A percentile compares a stretch with the other conserved stretches of the same genome.
Conservation (phyloP, 2,329 filamentous ascomycete species). For the Xylaria sp. region DNA sequence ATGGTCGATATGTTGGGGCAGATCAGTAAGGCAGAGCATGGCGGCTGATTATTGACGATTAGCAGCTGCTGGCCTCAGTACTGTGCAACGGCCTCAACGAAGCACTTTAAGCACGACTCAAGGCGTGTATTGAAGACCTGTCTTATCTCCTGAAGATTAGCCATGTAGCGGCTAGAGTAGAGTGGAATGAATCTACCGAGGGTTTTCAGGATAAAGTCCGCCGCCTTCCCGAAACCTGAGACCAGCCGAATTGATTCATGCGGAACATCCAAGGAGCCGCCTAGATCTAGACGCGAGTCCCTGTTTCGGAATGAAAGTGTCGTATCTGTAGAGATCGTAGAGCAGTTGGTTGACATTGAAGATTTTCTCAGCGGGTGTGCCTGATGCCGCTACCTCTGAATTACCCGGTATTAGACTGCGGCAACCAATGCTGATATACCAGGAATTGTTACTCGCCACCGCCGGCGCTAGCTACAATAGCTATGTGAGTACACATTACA, state of each 20-base stretch:
- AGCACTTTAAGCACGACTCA: too few species aligned
- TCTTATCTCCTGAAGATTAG: too few species aligned
- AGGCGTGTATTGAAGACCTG: too few species aligned
- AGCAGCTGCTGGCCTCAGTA: too few species aligned
- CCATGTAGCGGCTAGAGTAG: not conserved
- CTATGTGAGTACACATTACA: not conserved
- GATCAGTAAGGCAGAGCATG: too few species aligned
- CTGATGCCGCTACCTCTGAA: not conserved
- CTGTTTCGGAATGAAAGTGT: not conserved
- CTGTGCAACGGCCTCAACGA: too few species aligned
- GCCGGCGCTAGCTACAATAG: not conserved
- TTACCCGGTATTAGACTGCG: not conserved
- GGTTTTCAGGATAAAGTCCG: not conserved
- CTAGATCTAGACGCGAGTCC: not conserved
- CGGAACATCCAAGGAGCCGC: not conserved
- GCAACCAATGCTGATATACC: not conserved
- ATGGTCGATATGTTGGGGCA: too few species aligned
- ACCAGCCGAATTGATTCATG: not conserved
- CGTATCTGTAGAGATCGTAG: not conserved
- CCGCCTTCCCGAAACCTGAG: not conserved
- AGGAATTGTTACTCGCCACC: not conserved
- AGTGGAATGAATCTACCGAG: not conserved
- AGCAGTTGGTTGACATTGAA: not conserved
- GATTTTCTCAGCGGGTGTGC: not conserved
- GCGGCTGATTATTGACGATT: too few species aligned